Evolutionary conservation across 352 stramenopile species (phyloP), one percentile per base, ranked within the genome.

Genomic region (Thalassiosira mediterranea): DNA sequence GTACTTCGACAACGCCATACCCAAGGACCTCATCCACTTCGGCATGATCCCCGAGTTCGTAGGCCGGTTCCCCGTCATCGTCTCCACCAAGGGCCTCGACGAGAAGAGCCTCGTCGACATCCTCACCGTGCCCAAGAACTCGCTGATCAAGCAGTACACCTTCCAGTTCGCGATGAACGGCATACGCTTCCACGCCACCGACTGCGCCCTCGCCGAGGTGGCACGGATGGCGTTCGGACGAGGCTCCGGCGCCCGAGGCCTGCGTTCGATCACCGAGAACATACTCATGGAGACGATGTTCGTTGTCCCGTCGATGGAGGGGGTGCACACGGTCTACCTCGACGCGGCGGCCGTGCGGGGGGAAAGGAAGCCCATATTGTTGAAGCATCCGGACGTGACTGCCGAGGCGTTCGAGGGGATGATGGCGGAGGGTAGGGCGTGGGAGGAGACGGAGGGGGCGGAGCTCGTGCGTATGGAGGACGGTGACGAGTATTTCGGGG

Each of bases 11-110:
- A 93, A 92, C 67, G 94, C 95, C 0, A 96, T 98, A 80, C 96
- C 96, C 3, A 95, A 97, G 71, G 97, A 99, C 88, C 88, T 99
- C 28, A 93, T 98, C 29, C 90, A 93, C 57, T 99, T 96, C 84
- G 97, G 96, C 5, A 94, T 99, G 68, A 99, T 99, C 76, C 96
- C 97, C 0, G 97, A 99, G 88, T 99, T 99, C 72, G 95, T 99
- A 23, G 97, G 97, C 19, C 94, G 97, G 58, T 99, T 99, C 79
- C 96, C 97, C 3, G 91, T 98, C 53, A 95, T 99, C 65, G 95
- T 98, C 8, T 96, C 94, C 31, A 98, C 96, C 0, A 97, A 91
- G 17, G 94, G 94, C 4, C 81, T 99, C 0, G 93, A 95, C 23
- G 92, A 96, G 49, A 66, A 95, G 23, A 93, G 98, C 79, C 88